A percentile compares a stretch with the other conserved stretches of the same genome.
Evolutionary conservation across 371 early-diverging fungal genomes (phyloP).

Genomic region (Mucor piriformis): DNA sequence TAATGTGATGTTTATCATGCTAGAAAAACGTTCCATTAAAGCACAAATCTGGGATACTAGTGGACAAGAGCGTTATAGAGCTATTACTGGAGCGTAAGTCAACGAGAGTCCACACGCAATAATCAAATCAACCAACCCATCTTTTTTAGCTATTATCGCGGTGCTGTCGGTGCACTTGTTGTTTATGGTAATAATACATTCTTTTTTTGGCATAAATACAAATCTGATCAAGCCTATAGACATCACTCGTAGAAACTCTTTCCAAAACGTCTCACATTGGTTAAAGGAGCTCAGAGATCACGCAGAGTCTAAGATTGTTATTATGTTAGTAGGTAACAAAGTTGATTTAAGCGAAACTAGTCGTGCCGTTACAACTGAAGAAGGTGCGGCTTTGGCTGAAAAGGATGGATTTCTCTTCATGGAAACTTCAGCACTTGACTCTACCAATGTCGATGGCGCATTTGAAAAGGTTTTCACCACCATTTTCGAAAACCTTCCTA

Average conservation of each 20-base stretch:
- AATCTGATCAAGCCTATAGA: slow-evolving; percentile 61
- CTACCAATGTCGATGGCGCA: slow-evolving; percentile 86
- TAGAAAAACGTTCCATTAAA: slow-evolving; percentile 57
- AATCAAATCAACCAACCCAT: neutral
- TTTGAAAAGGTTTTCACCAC: slow-evolving; percentile 51
- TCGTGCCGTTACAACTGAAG: slow-evolving; percentile 84
- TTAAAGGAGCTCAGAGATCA: slow-evolving; percentile 97
- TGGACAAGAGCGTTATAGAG: slow-evolving; percentile 82
- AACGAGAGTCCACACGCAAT: neutral
- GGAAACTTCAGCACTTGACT: slow-evolving; percentile 94
- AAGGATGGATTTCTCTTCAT: slow-evolving; percentile 86
- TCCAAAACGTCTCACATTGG: slow-evolving; percentile 94
- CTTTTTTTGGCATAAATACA: neutral
- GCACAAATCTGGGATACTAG: slow-evolving; percentile 95
- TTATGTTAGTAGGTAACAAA: slow-evolving; percentile 99
- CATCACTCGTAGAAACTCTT: slow-evolving; percentile 95
- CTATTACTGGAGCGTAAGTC: slow-evolving; percentile 71
- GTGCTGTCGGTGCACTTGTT: slow-evolving; percentile 50
- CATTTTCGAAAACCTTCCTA: slow-evolving; percentile 47
- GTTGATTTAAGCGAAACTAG: slow-evolving; percentile 89
- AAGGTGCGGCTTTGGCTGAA: slow-evolving; percentile 88
- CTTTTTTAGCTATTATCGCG: slow-evolving; percentile 41
- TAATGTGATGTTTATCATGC: neutral
- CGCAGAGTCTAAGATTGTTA: slow-evolving; percentile 91
- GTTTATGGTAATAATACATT: slow-evolving; percentile 39